phyloP scores from a whole-genome alignment of 345 rosid genomes.

The Noccaea caerulescens region DNA sequence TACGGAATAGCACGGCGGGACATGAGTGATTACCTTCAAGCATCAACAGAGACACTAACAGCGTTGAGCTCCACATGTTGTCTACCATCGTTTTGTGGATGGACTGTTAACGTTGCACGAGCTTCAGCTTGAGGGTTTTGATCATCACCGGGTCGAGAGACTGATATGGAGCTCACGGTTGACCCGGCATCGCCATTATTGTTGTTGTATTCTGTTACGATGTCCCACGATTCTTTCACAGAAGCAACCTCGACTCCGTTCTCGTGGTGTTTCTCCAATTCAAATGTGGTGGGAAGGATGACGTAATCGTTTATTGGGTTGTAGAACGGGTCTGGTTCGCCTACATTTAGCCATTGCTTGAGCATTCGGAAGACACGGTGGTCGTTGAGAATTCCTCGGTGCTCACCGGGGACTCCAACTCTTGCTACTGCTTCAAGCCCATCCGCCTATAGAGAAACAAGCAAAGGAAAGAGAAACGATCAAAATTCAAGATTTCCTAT shows the following conservation, averaged over 20 bases:
- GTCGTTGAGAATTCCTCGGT: constrained; percentile 84
- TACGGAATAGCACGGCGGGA: no score
- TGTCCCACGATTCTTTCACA: constrained; percentile 92
- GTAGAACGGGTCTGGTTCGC: constrained; percentile 79
- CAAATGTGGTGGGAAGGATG: constrained; percentile 73
- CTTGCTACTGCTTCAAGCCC: constrained; percentile 93
- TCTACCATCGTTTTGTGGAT: constrained; percentile 64
- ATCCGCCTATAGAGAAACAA: constrained; percentile 64
- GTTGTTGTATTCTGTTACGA: constrained; percentile 54
- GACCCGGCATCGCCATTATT: constrained; percentile 27
- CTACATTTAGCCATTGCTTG: constrained; percentile 89
- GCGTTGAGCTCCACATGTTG: constrained; percentile 76
- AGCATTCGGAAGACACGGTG: constrained; percentile 87
- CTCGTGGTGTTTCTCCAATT: constrained; percentile 60
- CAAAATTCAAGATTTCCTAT: neutral
- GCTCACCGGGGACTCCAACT: constrained; percentile 94
- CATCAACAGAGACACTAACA: constrained; percentile 71
- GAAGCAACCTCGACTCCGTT: constrained; percentile 77
- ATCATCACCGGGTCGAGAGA: constrained; percentile 50
- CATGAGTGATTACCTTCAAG: no score
- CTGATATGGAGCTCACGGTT: constrained; percentile 62
- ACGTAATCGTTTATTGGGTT: constrained; percentile 90
- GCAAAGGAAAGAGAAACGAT: constrained; percentile 7
- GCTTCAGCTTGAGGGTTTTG: constrained; percentile 57
- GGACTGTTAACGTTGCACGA: constrained; percentile 60